Percentiles rank a stretch among this genome's conserved stretches.
Evolutionary conservation across 192 early-diverging fungal species (phyloP).

Genomic region (Entomortierella beljakovae): DNA sequence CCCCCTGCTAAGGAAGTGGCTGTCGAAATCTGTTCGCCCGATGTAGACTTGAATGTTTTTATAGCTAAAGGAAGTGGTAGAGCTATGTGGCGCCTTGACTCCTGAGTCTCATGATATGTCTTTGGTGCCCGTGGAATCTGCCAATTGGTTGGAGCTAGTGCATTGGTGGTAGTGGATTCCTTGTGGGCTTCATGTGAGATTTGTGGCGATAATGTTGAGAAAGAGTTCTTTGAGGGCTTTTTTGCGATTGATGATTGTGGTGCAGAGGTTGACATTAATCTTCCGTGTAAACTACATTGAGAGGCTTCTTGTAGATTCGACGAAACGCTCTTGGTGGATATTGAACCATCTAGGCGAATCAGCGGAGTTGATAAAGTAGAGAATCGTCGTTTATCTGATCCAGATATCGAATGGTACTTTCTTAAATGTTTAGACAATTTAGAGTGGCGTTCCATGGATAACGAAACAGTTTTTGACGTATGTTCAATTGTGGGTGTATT

Average conservation of each 20-base stretch:
- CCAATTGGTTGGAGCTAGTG: constrained; percentile 6
- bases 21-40: constrained; percentile 2
- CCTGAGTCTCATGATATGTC: background rate
- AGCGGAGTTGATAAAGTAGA: background rate
- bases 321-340: background rate
- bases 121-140: constrained; percentile 11
- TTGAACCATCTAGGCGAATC: constrained; percentile 7
- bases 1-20: background rate
- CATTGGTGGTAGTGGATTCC: background rate
- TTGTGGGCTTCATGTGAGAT: background rate
- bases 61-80: constrained; percentile 41
- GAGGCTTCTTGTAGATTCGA: background rate
- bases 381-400: background rate
- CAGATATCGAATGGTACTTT: no score
- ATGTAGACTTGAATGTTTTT: constrained; percentile 1
- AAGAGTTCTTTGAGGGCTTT: background rate
- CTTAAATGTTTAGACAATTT: no score
- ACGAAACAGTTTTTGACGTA: no score
- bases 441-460: no score
- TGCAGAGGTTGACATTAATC: background rate
- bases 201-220: constrained; percentile 3
- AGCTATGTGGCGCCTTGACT: constrained; percentile 1
- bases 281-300: no score
- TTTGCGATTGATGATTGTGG: background rate
- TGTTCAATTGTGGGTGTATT: no score